Evolutionary conservation across 2,329 filamentous ascomycete species (phyloP).

Genomic region (Xylaria sp.): DNA sequence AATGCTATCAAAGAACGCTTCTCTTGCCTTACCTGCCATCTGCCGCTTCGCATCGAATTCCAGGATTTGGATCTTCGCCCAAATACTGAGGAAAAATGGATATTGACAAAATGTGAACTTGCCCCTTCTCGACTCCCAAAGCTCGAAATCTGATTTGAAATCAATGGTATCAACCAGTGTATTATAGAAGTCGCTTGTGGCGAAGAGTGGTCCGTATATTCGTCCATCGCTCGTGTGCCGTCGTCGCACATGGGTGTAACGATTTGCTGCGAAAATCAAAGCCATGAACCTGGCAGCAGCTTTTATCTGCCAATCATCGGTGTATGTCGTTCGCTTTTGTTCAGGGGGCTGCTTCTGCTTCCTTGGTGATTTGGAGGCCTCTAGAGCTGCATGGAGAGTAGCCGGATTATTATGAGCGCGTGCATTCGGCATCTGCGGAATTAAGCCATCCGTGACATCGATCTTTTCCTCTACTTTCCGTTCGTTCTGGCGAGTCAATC

Average conservation of each 20-base stretch:
- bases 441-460: conserved; percentile 72
- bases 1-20: conserved; percentile 92
- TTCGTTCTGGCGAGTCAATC: conserved; percentile 76
- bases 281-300: conserved; percentile 83
- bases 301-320: conserved; percentile 89
- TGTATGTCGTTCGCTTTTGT: conserved; percentile 66
- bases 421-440: conserved; percentile 77
- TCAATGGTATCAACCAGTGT: conserved; percentile 88
- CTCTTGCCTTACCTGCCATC: conserved; percentile 87
- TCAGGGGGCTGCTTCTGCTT: conserved; percentile 66
- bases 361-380: conserved; percentile 60
- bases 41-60: conserved; percentile 88
- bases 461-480: conserved; percentile 69
- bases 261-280: conserved; percentile 84
- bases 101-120: conserved; percentile 93
- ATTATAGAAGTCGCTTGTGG: conserved; percentile 88
- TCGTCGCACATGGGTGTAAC: conserved; percentile 56
- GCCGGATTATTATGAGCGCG: conserved; percentile 69
- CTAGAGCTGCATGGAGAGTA: conserved; percentile 81
- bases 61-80: conserved; percentile 89
- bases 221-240: conserved; percentile 51
- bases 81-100: conserved; percentile 90
- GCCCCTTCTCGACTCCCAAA: conserved; percentile 79
- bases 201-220: conserved; percentile 72
- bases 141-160: conserved; percentile 84